Base-by-base conservation (phyloP, 2,329 filamentous ascomycete species). In the Dactylellina leptospora region DNA sequence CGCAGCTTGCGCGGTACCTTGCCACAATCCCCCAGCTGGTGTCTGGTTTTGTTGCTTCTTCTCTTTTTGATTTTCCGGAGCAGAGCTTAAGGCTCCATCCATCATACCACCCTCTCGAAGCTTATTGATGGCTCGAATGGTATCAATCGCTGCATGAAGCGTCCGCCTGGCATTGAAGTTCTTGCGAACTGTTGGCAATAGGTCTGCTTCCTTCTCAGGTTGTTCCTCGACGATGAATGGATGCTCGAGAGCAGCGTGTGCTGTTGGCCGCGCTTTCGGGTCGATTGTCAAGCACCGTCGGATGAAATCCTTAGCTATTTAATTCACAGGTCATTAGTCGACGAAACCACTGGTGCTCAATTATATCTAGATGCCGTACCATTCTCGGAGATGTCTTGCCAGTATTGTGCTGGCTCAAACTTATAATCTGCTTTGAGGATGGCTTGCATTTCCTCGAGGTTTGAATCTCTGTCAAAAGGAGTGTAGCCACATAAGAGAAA, bases 361-460 rank as follows among this genome's bases (percentile, higher is more conserved):
- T n/a, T n/a, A n/a, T n/a, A n/a, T n/a, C n/a, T n/a, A 42, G 36
- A 82, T 40, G 60, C 44, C 50, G 25, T 70, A 73, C 75, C 76
- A 51, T 87, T 85, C 56, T 88, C 84, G 22, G 92, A 96, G 74
- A 99, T 93, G 72, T 91, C 92, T 74, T 93, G 90, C 95, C 95
- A 99, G 84, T 97, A 97, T 79, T 97, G 93, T 73, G 91, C 82
- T 1, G 95, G 95, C 2, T 91, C 93, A 81, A 97, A 99, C 78
- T 88, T 90, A 83, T 97, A 99, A 82, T 97, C 93, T 70, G 95
- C 95, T 74, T 92, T 90, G 63, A 97, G 87, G 79, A 99, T 99
- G 76, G 95, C 95, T 82, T 97, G 93, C 93, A 99, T 97, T 82
- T 99, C 95, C 82, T 99, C 95, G 78, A 97, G 88, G 81, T 99